Evolutionary conservation across 2,329 filamentous ascomycete genomes (phyloP).

Genomic region (Coniochaeta prunicola): DNA sequence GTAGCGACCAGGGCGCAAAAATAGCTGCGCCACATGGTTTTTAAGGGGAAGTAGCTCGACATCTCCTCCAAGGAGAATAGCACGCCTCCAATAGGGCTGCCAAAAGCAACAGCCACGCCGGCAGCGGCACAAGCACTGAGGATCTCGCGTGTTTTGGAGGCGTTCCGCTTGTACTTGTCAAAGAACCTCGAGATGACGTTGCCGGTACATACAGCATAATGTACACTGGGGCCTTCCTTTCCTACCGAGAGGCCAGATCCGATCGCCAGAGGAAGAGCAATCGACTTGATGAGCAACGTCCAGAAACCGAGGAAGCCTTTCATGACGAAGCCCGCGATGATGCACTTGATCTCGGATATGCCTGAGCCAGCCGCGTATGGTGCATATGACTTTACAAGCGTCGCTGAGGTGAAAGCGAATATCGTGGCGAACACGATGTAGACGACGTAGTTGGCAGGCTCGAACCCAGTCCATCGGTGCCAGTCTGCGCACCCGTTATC

Average conservation of each 20-base stretch:
- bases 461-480: slow-evolving; percentile 79
- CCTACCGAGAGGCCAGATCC: slow-evolving; percentile 90
- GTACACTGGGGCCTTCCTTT: slow-evolving; percentile 97
- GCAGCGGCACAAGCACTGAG: slow-evolving; percentile 90
- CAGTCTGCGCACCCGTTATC: slow-evolving; percentile 84
- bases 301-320: slow-evolving; percentile 91
- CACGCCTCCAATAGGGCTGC: slow-evolving; percentile 93
- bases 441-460: slow-evolving; percentile 73
- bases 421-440: slow-evolving; percentile 81
- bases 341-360: slow-evolving; percentile 98
- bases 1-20: slow-evolving; percentile 96
- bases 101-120: slow-evolving; percentile 93
- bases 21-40: slow-evolving; percentile 96
- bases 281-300: slow-evolving; percentile 90
- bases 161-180: slow-evolving; percentile 83
- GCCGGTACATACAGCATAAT: slow-evolving; percentile 95
- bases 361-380: slow-evolving; percentile 95
- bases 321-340: slow-evolving; percentile 98
- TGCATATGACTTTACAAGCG: slow-evolving; percentile 82
- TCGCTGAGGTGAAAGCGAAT: slow-evolving; percentile 77
- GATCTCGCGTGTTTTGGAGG: slow-evolving; percentile 91
- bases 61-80: slow-evolving; percentile 97
- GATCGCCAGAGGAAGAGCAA: slow-evolving; percentile 85
- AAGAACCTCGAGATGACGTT: slow-evolving; percentile 94
- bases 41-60: slow-evolving; percentile 91